Evolutionary conservation across 768 basidiomycete species (phyloP), one percentile per base, ranked within the genome.

Genomic region (Saitozyma podzolica): DNA sequence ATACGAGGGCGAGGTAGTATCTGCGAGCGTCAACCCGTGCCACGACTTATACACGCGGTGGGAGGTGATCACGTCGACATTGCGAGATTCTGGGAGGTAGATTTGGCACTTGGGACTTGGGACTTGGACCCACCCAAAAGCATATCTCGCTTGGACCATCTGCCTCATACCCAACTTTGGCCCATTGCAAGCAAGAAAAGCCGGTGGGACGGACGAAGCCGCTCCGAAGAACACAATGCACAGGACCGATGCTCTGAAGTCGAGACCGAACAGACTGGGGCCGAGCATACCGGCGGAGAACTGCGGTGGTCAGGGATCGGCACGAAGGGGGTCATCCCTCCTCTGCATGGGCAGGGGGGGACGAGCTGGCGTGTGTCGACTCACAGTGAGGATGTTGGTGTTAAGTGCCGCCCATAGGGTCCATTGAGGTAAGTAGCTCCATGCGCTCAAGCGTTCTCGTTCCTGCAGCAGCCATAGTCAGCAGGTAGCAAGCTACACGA

Each of bases 121-220:
- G 6, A 6, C 45, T 13, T 13, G 45, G 45, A 47, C 45, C 3
- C n/a, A 47, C 62, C 63, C 57, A 40, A 60, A 40, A 14, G 63
- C 63, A 50, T 53, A 64, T 45, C 63, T 41, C 39, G 91, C 87
- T 50, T 86, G 84, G 40, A 89, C 85, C 89, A 93, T 91, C 68
- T 92, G 88, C 16, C 90, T 84, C 71, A 88, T 84, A 8, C 92
- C 92, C 0, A 88, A 80, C 74, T 86, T 87, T 0, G 91, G 89
- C 8, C 91, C 63, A 50, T 64, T 64, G 17, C 39, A 57, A 9
- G 64, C 64, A 9, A 62, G 43, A 37, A 62, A 66, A 13, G 64
- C 60, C 9, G 56, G 60, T 5, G 64, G 61, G 6, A 66, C 43
- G 51, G 42, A 59, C 59, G 64, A 61, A 19, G 60, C 53, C 14